Evolutionary conservation across 345 rosid genomes (phyloP), one percentile per base, ranked within the genome.

Genomic region (Melaleuca quinquenervia): DNA sequence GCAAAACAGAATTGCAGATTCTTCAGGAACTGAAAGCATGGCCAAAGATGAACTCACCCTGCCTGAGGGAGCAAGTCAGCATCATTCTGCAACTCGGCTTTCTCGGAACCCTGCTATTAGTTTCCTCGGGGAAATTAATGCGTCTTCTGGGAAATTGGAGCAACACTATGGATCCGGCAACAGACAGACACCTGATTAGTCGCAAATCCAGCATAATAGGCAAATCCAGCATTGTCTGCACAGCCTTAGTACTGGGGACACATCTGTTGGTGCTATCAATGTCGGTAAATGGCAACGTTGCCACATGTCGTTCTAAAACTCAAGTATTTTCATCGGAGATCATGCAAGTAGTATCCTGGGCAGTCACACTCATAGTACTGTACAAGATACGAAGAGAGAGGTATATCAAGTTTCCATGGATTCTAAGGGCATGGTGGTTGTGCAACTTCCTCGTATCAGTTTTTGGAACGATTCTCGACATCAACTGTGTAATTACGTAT

Each of bases 341-440:
- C 64, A 82, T 92, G 83, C 94, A 94, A 53, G 87, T 92, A 20
- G 82, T 88, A 20, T 91, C 93, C 3, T 94, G 96, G 93, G 89
- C 87, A 24, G 60, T 89, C 18, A 86, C 93, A 56, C 87, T 93
- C 84, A 52, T 94, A 41, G 84, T 80, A 22, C 84, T 92, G 20
- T 88, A 83, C 89, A 91, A 86, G 89, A 89, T 90, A 32, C 92
- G 86, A 21, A 85, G 76, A 36, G 82, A 70, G 32, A 89, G 55
- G 88, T 74, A 88, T 50, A 74, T 78, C 74, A 91, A 87, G 90
- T 93, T 92, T 87, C 98, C 98, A 80, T 92, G 93, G 95, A 89
- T 93, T 86, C 85, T 95, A 84, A 92, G 99, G 88, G 88, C 90
- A 55, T 96, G 98, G 99, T 96, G 99, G 98, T 82, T 93, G 86